A percentile compares a stretch with the other conserved stretches of the same genome.
Evolutionary conservation across 495 filamentous ascomycete species (phyloP).

Genomic region (Glonium stellatum): DNA sequence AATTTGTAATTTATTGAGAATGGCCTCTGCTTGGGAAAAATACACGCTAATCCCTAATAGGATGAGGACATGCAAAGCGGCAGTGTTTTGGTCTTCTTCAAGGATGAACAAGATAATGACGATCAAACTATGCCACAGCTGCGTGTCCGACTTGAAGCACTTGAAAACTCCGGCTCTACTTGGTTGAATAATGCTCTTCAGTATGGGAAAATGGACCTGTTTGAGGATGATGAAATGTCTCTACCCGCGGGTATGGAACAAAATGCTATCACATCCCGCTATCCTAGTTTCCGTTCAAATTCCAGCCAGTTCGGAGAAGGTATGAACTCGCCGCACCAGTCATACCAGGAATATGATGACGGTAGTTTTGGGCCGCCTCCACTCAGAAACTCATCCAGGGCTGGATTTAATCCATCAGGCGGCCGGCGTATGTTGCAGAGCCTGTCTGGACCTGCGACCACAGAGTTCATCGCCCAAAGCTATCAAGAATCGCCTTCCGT

Average conservation of each 20-base stretch:
- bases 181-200: slow-evolving; percentile 26
- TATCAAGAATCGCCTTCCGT: slow-evolving; percentile 7
- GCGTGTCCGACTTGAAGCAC: slow-evolving; percentile 17
- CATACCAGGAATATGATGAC: neutral
- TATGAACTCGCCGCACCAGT: neutral
- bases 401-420: neutral
- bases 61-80: slow-evolving; percentile 29
- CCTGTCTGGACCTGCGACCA: neutral
- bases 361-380: neutral
- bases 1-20: slow-evolving; percentile 15
- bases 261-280: neutral
- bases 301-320: neutral
- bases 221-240: slow-evolving; percentile 27
- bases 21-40: neutral
- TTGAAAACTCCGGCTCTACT: slow-evolving; percentile 25
- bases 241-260: slow-evolving; percentile 19
- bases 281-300: neutral
- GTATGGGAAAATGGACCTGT: slow-evolving; percentile 24
- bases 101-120: slow-evolving; percentile 25
- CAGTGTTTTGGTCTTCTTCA: slow-evolving; percentile 31
- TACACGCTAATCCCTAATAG: slow-evolving; percentile 6
- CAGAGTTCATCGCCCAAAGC: neutral
- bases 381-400: neutral
- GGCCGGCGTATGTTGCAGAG: neutral
- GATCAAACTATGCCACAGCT: slow-evolving; percentile 25